These are phyloP conservation scores for Neopestalotiopsis clavispora DNA, from an alignment of 2,329 filamentous ascomycete genomes.

Conservation along the genomic window DNA sequence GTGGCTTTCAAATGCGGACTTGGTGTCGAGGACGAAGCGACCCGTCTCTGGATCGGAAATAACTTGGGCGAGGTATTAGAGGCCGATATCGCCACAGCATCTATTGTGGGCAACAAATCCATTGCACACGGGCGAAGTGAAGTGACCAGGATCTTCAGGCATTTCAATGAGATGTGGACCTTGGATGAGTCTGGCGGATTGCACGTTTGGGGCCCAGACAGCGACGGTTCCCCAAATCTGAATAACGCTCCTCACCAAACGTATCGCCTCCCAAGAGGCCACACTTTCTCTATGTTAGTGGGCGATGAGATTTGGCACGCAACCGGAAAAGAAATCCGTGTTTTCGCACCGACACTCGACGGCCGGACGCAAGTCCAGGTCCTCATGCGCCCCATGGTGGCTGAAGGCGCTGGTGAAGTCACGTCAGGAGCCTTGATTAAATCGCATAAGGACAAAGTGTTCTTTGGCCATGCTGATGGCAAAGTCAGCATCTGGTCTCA, in stretches of 20 bases:
- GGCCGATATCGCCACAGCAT: slow-evolving; percentile 78
- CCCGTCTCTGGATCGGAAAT: slow-evolving; percentile 86
- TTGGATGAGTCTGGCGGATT: slow-evolving; percentile 88
- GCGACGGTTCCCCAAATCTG: slow-evolving; percentile 73
- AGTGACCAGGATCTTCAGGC: slow-evolving; percentile 83
- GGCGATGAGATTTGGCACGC: slow-evolving; percentile 87
- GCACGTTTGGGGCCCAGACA: slow-evolving; percentile 83
- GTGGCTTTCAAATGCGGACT: slow-evolving; percentile 84
- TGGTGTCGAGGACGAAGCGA: slow-evolving; percentile 80
- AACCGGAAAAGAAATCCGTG: slow-evolving; percentile 81
- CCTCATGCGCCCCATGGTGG: slow-evolving; percentile 70
- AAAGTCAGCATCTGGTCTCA: slow-evolving; percentile 93
- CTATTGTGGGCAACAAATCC: slow-evolving; percentile 69
- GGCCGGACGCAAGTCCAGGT: slow-evolving; percentile 77
- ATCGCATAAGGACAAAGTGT: slow-evolving; percentile 78
- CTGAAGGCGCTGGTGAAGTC: slow-evolving; percentile 81
- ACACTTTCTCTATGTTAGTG: slow-evolving; percentile 89
- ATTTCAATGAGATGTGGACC: slow-evolving; percentile 91
- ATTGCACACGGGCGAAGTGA: slow-evolving; percentile 79
- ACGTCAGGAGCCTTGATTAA: slow-evolving; percentile 81
- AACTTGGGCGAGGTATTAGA: slow-evolving; percentile 89
- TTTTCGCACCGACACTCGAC: slow-evolving; percentile 77
- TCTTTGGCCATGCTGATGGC: slow-evolving; percentile 90
- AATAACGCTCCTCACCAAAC: slow-evolving; percentile 72
- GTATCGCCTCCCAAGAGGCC: slow-evolving; percentile 79